Base-by-base conservation (phyloP, 2,329 filamentous ascomycete species). In the Nemania sp. region DNA sequence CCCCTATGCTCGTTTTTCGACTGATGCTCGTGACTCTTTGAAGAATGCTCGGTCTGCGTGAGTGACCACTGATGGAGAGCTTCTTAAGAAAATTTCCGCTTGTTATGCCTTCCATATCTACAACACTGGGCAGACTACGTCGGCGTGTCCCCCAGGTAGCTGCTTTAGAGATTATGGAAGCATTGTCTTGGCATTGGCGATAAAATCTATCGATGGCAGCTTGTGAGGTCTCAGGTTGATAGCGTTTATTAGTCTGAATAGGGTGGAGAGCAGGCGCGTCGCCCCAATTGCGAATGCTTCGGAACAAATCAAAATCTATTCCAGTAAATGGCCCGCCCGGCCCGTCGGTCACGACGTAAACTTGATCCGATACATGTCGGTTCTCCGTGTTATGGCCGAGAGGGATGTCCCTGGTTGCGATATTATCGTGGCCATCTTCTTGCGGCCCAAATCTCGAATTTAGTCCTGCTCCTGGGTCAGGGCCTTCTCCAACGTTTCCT, bases 91-190 rank as follows among this genome's bases (percentile, higher is more conserved):
- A 77, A 53, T 79, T 84, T 20, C 84, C 83, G 49, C 80, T 80
- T 7, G 76, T 77, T 37, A 86, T 73, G 15, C 79, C 82, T 31
- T 86, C 84, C 23, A 84, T 72, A 52, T 89, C 85, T 5, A 75
- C 59, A 50, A 79, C 63, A 61, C 80, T 84, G 1, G 86, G 83
- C 43, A 88, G 75, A 67, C 86, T 87, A 52, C 81, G 80, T 36
- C 86, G 80, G 6, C 83, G 79, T 1, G 87, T 90, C 14, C 87
- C 87, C 77, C 87, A 85, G 0, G 87, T 90, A 15, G 86, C 86
- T 12, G 84, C 80, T 57, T 81, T 75, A 2, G 84, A 87, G 8
- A 84, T 69, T 9, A 86, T 74, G 0, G 84, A 86, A 23, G 77
- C 79, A 42, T 76, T 83, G 57, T 84, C 81, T 17, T 74, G 75